phyloP scores from a whole-genome alignment of 148 eudicot genomes.

The Cornus kousa region DNA sequence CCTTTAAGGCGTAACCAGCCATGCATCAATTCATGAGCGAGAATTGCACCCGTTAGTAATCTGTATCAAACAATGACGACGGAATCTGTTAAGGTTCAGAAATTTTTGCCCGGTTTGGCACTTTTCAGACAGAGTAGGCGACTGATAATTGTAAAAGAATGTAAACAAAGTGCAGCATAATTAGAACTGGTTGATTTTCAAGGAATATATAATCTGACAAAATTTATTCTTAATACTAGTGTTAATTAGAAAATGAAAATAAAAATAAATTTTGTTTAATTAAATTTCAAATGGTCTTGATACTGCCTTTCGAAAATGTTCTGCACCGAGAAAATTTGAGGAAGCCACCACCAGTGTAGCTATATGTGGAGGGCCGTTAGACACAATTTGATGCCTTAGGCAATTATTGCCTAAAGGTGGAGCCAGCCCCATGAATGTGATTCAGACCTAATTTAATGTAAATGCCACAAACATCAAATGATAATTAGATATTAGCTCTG shows the following conservation, averaged over 20 bases:
- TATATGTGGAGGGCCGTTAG: too few species aligned
- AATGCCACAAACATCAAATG: background rate
- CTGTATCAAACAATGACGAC: conserved; percentile 36
- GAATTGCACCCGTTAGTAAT: conserved; percentile 92
- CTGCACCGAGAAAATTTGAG: background rate
- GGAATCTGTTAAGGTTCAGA: background rate
- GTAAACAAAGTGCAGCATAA: background rate
- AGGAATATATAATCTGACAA: background rate
- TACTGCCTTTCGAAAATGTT: background rate
- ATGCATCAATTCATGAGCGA: conserved; percentile 97
- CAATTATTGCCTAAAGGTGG: too few species aligned
- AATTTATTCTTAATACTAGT: background rate
- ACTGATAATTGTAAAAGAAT: background rate
- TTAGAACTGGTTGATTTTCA: background rate
- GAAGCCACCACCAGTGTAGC: background rate
- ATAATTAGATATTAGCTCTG: background rate
- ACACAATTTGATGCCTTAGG: too few species aligned
- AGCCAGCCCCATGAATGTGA: too few species aligned
- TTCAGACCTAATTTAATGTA: too few species aligned
- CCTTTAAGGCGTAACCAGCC: conserved; percentile 98
- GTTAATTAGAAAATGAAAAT: background rate
- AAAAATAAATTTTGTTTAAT: background rate
- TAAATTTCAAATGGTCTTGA: background rate
- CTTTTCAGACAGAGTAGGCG: background rate
- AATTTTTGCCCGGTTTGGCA: background rate